Evolutionary conservation across 1,284 basidiomycete genomes (phyloP).

Genomic region (Ustilago crameri): DNA sequence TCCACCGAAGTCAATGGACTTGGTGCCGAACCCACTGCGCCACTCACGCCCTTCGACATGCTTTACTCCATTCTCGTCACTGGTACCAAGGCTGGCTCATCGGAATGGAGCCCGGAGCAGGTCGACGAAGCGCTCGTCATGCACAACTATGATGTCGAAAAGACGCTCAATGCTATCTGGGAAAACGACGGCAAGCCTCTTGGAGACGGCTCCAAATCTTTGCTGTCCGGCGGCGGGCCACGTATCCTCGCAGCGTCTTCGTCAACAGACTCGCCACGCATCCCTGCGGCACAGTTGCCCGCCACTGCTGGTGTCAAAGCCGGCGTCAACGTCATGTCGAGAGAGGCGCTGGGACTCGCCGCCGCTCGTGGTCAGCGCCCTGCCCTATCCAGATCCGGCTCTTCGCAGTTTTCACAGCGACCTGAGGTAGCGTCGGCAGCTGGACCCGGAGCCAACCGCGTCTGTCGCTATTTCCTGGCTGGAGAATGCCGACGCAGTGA

Average conservation of each 20-base stretch:
- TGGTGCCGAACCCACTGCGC: constrained; percentile 73
- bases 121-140: constrained; percentile 89
- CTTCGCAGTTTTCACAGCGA: constrained; percentile 23
- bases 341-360: constrained; percentile 44
- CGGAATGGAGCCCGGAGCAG: constrained; percentile 78
- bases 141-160: constrained; percentile 93
- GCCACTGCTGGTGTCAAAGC: constrained; percentile 46
- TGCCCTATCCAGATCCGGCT: constrained; percentile 22
- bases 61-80: constrained; percentile 83
- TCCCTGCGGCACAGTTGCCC: constrained; percentile 18
- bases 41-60: constrained; percentile 95
- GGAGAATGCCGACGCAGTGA: constrained; percentile 95
- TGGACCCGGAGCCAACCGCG: constrained; percentile 67
- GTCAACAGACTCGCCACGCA: constrained; percentile 19
- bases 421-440: constrained; percentile 12
- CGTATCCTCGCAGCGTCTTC: constrained; percentile 1
- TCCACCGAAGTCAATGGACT: constrained; percentile 15
- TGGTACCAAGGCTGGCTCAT: constrained; percentile 46
- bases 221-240: constrained; percentile 27
- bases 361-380: constrained; percentile 21
- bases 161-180: constrained; percentile 89
- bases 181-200: constrained; percentile 70
- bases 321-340: constrained; percentile 52
- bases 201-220: constrained; percentile 30
- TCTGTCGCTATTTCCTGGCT: constrained; percentile 94